Evolutionary conservation across 208 protist species (phyloP).

Genomic region (Porcisia deanei): DNA sequence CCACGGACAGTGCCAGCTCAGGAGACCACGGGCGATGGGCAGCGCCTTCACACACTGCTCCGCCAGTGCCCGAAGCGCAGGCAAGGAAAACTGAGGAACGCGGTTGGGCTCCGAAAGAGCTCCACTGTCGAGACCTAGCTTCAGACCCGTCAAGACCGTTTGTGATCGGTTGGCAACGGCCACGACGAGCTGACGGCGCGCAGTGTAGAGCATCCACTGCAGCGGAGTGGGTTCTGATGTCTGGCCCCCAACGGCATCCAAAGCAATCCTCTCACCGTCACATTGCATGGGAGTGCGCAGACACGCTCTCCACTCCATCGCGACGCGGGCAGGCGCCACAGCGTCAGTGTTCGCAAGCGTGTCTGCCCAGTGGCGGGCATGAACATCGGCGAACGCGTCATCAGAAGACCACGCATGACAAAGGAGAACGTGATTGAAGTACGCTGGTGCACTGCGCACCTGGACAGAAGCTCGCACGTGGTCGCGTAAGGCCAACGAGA

Average conservation of each 20-base stretch:
- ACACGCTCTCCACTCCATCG: conserved; percentile 18
- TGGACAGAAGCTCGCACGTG: background rate
- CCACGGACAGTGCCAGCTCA: conserved; percentile 37
- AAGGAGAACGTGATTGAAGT: conserved; percentile 13
- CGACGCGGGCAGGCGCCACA: conserved; percentile 17
- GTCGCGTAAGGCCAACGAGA: background rate
- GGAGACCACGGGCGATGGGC: conserved; percentile 19
- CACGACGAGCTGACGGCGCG: conserved; percentile 42
- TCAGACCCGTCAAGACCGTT: conserved; percentile 15
- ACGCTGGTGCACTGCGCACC: conserved; percentile 11
- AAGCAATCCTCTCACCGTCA: background rate
- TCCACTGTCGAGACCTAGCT: background rate
- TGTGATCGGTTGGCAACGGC: conserved; percentile 42
- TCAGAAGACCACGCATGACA: conserved; percentile 8
- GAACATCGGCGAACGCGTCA: background rate
- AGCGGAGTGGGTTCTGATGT: conserved; percentile 27
- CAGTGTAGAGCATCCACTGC: conserved; percentile 44
- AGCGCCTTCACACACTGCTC: conserved; percentile 34
- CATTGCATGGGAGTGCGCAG: background rate
- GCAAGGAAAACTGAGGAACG: background rate
- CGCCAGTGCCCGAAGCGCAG: conserved; percentile 14
- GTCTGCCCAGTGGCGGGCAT: conserved; percentile 2
- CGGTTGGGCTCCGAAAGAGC: background rate
- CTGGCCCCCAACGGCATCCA: background rate
- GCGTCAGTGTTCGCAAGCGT: background rate